Evolutionary conservation across 75 land plant genomes (phyloP), one percentile per base, ranked within the genome.

Genomic region (Pinus tabuliformis): DNA sequence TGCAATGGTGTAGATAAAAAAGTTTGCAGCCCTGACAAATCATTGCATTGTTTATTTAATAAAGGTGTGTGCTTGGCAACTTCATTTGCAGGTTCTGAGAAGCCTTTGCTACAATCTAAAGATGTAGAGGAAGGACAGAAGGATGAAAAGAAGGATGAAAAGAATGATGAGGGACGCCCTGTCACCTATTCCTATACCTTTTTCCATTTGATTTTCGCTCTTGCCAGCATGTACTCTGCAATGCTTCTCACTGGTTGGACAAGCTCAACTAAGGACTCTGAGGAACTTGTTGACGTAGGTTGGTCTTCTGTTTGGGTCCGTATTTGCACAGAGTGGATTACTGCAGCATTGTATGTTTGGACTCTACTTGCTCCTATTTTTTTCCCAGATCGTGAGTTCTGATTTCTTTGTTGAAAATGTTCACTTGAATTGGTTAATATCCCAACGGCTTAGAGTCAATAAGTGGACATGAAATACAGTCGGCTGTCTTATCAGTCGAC

Each of bases 161-260:
- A 86, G 62, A 85, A 94, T 62, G 90, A 91, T 15, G 88, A 84
- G 73, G 66, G 91, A 0, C 90, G 87, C 58, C 94, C 98, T 7
- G 99, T 97, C 11, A 80, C 98, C 14, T 97, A 97, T 63, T 94
- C 95, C n/a, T 97, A 97, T 83, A 81, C 98, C 30, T 97, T 97
- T 83, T 97, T 97, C 89, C 93, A 97, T 83, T 57, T 97, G 56
- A 92, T 97, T 76, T 97, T 97, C 78, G 97, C 92, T 0, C 89
- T 97, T 7, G 99, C 99, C 12, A 97, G 99, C 83, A 97, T 97
- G 99, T 97, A 97, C 74, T 97, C 99, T 6, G 98, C 98, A 52
- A 97, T 97, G 99, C 98, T 97, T 61, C 83, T 97, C 62, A 97
- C 99, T n/a, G 99, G 99, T 36, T 97, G 99, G 99, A 88, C 99